These are phyloP conservation scores for Penicillium sp. DNA, from an alignment of 2,329 filamentous ascomycete species.

Conservation along the genomic window DNA sequence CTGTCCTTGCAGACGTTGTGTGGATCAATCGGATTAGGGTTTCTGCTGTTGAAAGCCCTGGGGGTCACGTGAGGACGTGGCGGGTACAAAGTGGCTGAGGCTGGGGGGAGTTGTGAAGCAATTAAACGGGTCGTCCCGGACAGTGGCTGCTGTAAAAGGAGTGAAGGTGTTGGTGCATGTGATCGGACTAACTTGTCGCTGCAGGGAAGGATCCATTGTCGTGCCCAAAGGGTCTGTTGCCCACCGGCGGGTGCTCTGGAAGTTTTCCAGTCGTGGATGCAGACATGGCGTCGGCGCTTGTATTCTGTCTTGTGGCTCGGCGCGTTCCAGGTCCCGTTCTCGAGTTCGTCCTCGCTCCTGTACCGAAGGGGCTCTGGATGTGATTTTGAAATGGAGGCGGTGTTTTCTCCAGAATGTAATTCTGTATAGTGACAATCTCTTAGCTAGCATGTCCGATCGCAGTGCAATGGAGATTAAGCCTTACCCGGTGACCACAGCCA, in stretches of 20 bases:
- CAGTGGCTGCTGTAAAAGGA: not conserved
- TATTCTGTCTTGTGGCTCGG: not conserved
- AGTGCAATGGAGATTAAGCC: not conserved
- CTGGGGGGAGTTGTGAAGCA: constrained; percentile 7
- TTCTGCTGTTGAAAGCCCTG: constrained; percentile 22
- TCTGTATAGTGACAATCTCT: not conserved
- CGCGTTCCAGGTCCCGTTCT: constrained; percentile 9
- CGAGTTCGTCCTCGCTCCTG: not conserved
- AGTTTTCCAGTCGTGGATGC: constrained; percentile 12
- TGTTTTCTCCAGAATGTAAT: constrained; percentile 17
- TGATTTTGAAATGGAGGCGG: constrained; percentile 18
- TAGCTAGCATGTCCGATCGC: not conserved
- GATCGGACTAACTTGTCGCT: not conserved
- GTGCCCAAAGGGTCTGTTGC: not conserved
- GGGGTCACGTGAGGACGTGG: constrained; percentile 14
- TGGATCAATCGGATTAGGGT: constrained; percentile 32
- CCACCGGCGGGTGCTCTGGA: constrained; percentile 1
- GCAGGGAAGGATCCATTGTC: not conserved
- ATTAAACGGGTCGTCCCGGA: constrained; percentile 9
- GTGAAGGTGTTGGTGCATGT: not conserved
- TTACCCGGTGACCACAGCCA: constrained; percentile 13
- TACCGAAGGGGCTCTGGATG: constrained; percentile 2
- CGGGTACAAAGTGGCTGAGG: constrained; percentile 10
- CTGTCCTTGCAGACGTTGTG: constrained; percentile 24
- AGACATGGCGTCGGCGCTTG: not conserved